phyloP scores from a whole-genome alignment of 148 eudicot species.

The Diospyros kaki region DNA sequence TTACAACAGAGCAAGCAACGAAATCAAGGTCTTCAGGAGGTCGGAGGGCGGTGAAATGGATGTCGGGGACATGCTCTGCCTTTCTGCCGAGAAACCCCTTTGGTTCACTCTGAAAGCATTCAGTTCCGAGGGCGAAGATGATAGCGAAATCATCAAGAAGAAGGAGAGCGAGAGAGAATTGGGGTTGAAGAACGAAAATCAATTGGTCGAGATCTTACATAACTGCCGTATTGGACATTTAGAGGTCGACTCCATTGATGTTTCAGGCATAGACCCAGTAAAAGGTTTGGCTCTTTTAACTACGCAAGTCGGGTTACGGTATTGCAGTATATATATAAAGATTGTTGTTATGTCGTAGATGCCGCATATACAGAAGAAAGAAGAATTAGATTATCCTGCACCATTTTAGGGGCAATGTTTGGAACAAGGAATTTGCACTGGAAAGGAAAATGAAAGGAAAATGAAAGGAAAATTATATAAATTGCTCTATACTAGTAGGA shows the following conservation, averaged over 20 bases:
- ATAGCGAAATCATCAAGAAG: constrained; percentile 8
- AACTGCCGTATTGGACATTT: constrained; percentile 27
- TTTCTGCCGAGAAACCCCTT: constrained; percentile 52
- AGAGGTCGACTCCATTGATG: constrained; percentile 45
- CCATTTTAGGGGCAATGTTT: no score
- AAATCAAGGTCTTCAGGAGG: constrained; percentile 51
- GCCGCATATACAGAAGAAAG: no score
- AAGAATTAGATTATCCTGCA: no score
- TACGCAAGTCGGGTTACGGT: no score
- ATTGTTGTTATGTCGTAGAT: no score
- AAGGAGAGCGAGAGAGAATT: constrained; percentile 29
- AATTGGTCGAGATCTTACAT: constrained; percentile 46
- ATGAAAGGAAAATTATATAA: no score
- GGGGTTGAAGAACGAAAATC: constrained; percentile 26
- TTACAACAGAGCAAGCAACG: constrained; percentile 11
- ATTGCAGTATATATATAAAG: no score
- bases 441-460: no score
- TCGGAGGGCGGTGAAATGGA: constrained; percentile 57
- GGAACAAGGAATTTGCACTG: no score
- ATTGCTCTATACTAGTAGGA: no score
- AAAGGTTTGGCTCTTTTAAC: constrained; percentile 47
- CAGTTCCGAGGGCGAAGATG: constrained; percentile 20
- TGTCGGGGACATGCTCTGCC: constrained; percentile 61
- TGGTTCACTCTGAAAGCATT: constrained; percentile 50
- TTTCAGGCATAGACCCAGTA: constrained; percentile 63